Evolutionary conservation across 164 flowering plant genomes (phyloP), one percentile per base, ranked within the genome.

Genomic region (Dillenia suffruticosa): DNA sequence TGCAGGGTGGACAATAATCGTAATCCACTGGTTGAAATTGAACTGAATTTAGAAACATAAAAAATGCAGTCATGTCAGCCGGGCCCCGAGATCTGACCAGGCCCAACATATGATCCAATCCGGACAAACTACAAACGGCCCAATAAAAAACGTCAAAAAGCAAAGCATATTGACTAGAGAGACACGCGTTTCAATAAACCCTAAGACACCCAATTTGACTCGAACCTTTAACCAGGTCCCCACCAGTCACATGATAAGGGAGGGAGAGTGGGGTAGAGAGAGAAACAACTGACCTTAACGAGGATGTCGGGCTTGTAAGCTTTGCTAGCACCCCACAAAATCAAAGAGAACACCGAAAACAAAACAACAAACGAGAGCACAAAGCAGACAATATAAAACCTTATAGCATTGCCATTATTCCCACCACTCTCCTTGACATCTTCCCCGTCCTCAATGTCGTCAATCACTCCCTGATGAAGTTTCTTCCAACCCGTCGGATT

Each of bases 291-390:
- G 44, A 94, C 99, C 97, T 89, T 69, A 47, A 95, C 79, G 47
- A 56, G 1, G 76, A 92, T 70, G 52, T 62, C 53, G 12, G 97
- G 97, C 53, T 64, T 54, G 76, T 80, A 84, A 13, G 82, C 49
- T 63, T 71, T 74, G 67, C 96, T 85, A 3, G 91, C 84, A 9
- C 84, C 99, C 96, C 96, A 95, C 45, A 95, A 67, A 58, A 89
- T 95, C 69, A 95, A 60, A 8, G 87, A 85, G 68, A 95, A 89
- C 16, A 72, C 16, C 10, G 83, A 43, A 46, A 90, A 90, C 57
- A 90, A 70, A 16, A 81, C 64, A 3, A 72, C 44, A 58, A 92
- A 88, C 10, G 76, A 79, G 51, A 85, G 65, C 44, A 80, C 19
- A 45, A 88, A 77, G 56, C 87, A 79, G 3, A 76, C 6, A 24